Evolutionary conservation across 2,329 filamentous ascomycete genomes (phyloP), one percentile per base, ranked within the genome.

Genomic region (Boeremia exigua): DNA sequence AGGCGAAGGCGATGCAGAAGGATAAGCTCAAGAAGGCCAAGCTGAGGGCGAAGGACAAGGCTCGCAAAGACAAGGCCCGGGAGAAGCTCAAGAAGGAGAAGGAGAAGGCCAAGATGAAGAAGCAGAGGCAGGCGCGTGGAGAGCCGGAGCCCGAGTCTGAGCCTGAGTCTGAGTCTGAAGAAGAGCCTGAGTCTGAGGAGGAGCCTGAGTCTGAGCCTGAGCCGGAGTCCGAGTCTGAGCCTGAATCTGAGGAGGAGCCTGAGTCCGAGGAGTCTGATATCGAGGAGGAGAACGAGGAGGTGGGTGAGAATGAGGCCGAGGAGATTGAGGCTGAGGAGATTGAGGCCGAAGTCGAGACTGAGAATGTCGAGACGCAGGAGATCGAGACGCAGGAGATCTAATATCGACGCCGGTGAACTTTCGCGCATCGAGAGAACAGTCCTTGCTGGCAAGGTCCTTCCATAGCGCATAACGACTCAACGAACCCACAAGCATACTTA

Each of bases 401-500:
- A 23, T 5, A 5, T 23, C 19, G 19, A 23, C 19, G 19, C 19
- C 19, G 19, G 19, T 3, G 3, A 23, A 23, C 19, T 23, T 23
- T 23, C 19, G 19, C 19, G 19, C 19, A 10, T 5, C 27, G 39
- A n/a, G 7, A 1, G 14, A 17, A 10, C 47, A 47, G 17, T 33
- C 42, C 30, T 30, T 49, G 46, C 53, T 47, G 53, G 53, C 47
- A 25, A 56, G 53, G n/a, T 14, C 12, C 42, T 23, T 32, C 23
- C 27, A 37, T 38, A 12, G n/a, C 14, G 15, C 8, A 39, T 6
- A 6, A n/a, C 40, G 33, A 32, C 29, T 8, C 34, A 3, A 54
- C 15, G 36, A 36, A 23, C 6, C 32, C 19, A 33, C 14, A 32
- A 30, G 57, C 58, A 69, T 14, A 14, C 36, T 59, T 62, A 73